Base-by-base conservation (phyloP, 2,329 filamentous ascomycete genomes). In the Pleurostoma richardsiae region DNA sequence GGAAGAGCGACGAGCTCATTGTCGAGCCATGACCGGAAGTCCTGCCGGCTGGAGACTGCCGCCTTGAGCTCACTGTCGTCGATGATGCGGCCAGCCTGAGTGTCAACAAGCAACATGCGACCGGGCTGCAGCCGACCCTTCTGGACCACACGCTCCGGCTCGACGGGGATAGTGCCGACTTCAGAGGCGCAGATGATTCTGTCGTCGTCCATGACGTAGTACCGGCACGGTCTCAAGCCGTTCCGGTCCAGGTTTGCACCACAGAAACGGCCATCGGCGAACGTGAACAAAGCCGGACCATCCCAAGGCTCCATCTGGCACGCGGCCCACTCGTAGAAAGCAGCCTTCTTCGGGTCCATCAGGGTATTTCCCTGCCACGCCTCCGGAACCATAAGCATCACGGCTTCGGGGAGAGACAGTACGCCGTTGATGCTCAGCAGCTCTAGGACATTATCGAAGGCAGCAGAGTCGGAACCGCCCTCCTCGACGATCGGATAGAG, bases 301-400 rank as follows among this genome's bases (percentile, higher is more conserved):
- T 97, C 92, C 92, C 92, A 97, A 11, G 92, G 91, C 74, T 97
- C 92, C 92, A 97, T 97, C 76, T 95, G 88, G 68, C 92, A 97
- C 55, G 90, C 91, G 60, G 92, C 92, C 90, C 92, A 97, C 68
- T 97, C 91, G 71, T 97, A 97, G 71, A 96, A 97, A 44, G 92
- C 92, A 49, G 91, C 88, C 73, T 97, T 97, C 61, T 89, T 88
- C 47, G 90, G 89, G 59, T 96, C 91, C 86, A 97, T 95, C 50
- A 83, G 76, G 36, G 83, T 75, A 68, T 96, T 96, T 51, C 91
- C 92, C 70, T 97, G 90, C 92, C 92, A 97, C 50, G 92, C 92
- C 71, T 97, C 92, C 27, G 92, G 92, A 43, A 97, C 89, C 91
- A 97, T 96, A 59, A 97, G 80, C 92, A 97, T 97, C 57, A 97